Conservation (phyloP, 768 basidiomycete species). For the Hortiboletus campestris region DNA sequence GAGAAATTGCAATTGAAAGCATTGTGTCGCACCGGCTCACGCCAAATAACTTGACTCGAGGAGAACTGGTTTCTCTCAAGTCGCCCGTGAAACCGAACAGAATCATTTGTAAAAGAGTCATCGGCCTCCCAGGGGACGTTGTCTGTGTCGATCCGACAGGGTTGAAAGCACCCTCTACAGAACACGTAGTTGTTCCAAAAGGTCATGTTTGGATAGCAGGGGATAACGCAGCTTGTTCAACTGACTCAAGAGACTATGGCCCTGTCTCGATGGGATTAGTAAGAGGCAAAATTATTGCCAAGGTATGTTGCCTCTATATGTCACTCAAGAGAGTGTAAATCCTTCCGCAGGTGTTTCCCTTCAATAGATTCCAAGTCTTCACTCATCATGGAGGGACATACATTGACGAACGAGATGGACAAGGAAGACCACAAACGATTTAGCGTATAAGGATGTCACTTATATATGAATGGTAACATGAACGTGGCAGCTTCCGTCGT, state of each 20-base stretch:
- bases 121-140: slow-evolving; percentile 87
- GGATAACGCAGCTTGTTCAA: slow-evolving; percentile 80
- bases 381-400: slow-evolving; percentile 16
- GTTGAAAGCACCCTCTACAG: slow-evolving; percentile 54
- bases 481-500: slow-evolving; percentile 8
- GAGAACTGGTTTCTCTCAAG: slow-evolving; percentile 71
- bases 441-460: background rate
- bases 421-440: background rate
- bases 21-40: slow-evolving; percentile 52
- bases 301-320: slow-evolving; percentile 41
- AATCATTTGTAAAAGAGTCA: slow-evolving; percentile 82
- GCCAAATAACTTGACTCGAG: slow-evolving; percentile 55
- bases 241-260: slow-evolving; percentile 91
- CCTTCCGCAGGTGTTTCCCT: slow-evolving; percentile 29
- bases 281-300: slow-evolving; percentile 62
- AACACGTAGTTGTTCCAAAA: slow-evolving; percentile 76
- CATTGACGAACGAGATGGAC: slow-evolving; percentile 15
- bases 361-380: slow-evolving; percentile 29
- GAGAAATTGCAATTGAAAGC: slow-evolving; percentile 66
- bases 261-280: slow-evolving; percentile 83
- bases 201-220: slow-evolving; percentile 91
- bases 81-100: slow-evolving; percentile 68
- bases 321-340: background rate
- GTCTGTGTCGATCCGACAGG: slow-evolving; percentile 88
- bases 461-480: background rate